These are phyloP conservation scores for Pezicula radicicola DNA, from an alignment of 2,329 filamentous ascomycete species.

Conservation along the genomic window DNA sequence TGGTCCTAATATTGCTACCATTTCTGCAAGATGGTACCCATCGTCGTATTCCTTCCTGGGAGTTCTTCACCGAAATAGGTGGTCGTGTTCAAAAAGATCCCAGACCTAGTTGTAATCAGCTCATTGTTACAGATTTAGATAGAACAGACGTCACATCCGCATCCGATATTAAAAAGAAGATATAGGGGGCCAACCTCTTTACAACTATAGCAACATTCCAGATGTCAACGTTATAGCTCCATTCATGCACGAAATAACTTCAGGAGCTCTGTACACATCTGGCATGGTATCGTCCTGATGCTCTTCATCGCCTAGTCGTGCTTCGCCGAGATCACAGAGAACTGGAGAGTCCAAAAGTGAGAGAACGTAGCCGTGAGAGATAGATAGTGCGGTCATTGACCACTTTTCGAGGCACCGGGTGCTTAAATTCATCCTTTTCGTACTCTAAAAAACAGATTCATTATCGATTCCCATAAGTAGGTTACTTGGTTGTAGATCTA, in stretches of 20 bases:
- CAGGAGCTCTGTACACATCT: slow-evolving; percentile 36
- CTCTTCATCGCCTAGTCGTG: slow-evolving; percentile 31
- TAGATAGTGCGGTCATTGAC: slow-evolving; percentile 39
- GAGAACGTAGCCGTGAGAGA: slow-evolving; percentile 33
- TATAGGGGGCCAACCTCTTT: no score
- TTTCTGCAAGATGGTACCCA: background rate
- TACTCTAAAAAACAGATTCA: slow-evolving; percentile 32
- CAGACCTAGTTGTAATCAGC: slow-evolving; percentile 1
- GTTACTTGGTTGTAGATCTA: slow-evolving; percentile 44
- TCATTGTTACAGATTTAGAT: no score
- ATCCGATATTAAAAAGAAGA: no score
- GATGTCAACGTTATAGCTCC: slow-evolving; percentile 43
- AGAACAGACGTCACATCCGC: no score
- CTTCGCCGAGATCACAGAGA: slow-evolving; percentile 49
- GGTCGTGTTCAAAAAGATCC: slow-evolving; percentile 1
- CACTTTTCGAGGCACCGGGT: slow-evolving; percentile 39
- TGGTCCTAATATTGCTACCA: background rate
- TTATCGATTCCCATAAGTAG: slow-evolving; percentile 38
- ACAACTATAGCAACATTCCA: slow-evolving; percentile 50
- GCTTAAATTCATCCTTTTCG: slow-evolving; percentile 37
- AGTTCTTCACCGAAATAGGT: background rate
- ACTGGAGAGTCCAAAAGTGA: slow-evolving; percentile 31
- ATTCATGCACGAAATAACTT: slow-evolving; percentile 43
- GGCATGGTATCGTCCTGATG: slow-evolving; percentile 37
- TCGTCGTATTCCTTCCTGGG: background rate